phyloP scores from a whole-genome alignment of 2,329 filamentous ascomycete genomes.

The Chaetomiaceae sp. region DNA sequence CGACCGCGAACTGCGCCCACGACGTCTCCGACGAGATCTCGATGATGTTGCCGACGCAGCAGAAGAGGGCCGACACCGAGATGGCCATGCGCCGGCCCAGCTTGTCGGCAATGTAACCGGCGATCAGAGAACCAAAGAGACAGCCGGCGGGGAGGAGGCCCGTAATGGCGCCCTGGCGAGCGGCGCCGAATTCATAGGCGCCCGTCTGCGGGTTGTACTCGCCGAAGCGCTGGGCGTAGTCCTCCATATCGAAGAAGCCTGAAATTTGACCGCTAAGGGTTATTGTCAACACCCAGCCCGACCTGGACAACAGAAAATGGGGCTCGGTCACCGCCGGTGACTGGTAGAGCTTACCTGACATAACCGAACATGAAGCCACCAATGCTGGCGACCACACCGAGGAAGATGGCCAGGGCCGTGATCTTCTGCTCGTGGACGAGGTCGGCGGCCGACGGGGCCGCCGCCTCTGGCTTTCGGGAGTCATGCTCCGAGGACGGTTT shows the following conservation, averaged over 20 bases:
- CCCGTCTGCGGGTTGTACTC: constrained; percentile 34
- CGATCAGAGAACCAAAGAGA: constrained; percentile 53
- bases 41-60: constrained; percentile 62
- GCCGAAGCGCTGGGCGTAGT: constrained; percentile 53
- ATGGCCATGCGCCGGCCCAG: constrained; percentile 61
- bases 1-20: constrained; percentile 64
- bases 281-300: background rate
- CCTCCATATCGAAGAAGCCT: constrained; percentile 56
- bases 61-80: constrained; percentile 55
- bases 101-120: constrained; percentile 60
- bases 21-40: constrained; percentile 51
- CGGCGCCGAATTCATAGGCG: constrained; percentile 48
- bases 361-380: constrained; percentile 57
- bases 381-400: constrained; percentile 49
- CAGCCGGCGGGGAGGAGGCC: constrained; percentile 58
- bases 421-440: constrained; percentile 20
- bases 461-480: background rate
- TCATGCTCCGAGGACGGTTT: background rate
- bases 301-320: background rate
- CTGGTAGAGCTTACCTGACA: constrained; percentile 39
- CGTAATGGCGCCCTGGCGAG: constrained; percentile 58
- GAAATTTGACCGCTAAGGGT: constrained; percentile 50
- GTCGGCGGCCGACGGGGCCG: constrained; percentile 3
- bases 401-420: constrained; percentile 32
- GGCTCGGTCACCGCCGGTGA: background rate